Conservation (phyloP, 1,284 basidiomycete genomes). For the Boletellus deceptivus region DNA sequence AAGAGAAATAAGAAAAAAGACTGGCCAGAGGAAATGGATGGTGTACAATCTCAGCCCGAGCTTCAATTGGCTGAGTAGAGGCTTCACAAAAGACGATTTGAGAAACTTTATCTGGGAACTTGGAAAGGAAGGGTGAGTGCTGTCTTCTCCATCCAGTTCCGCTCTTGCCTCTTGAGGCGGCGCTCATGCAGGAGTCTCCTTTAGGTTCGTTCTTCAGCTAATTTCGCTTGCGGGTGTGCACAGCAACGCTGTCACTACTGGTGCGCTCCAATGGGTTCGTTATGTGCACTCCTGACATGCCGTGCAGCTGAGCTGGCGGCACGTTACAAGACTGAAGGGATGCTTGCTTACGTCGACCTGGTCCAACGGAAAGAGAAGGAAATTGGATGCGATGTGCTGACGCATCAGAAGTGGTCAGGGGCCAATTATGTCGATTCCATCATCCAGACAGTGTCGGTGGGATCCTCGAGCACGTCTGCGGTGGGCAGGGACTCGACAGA, state of each 20-base stretch:
- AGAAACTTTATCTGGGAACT: slow-evolving; percentile 92
- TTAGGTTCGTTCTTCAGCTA: slow-evolving; percentile 78
- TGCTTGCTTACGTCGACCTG: slow-evolving; percentile 85
- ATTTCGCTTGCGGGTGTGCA: slow-evolving; percentile 89
- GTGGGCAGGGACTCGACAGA: slow-evolving; percentile 86
- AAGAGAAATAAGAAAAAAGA: slow-evolving; percentile 67
- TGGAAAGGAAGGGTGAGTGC: slow-evolving; percentile 77
- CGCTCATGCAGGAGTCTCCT: slow-evolving; percentile 7
- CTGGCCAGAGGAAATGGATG: slow-evolving; percentile 57
- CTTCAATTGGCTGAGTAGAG: slow-evolving; percentile 89
- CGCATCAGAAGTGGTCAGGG: slow-evolving; percentile 91
- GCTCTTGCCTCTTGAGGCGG: slow-evolving; percentile 12
- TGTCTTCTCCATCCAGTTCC: neutral
- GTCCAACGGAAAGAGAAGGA: slow-evolving; percentile 88
- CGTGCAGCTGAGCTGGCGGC: slow-evolving; percentile 68
- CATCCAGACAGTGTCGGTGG: slow-evolving; percentile 73
- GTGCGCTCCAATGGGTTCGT: slow-evolving; percentile 39
- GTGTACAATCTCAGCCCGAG: slow-evolving; percentile 95
- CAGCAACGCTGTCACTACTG: slow-evolving; percentile 77
- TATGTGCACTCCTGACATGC: slow-evolving; percentile 3
- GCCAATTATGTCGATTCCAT: slow-evolving; percentile 86
- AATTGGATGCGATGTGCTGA: slow-evolving; percentile 89
- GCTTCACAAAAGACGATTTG: slow-evolving; percentile 74
- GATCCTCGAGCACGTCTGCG: slow-evolving; percentile 79
- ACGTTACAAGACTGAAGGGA: slow-evolving; percentile 79